Evolutionary conservation across 352 stramenopile species (phyloP).

Genomic region (Globisporangium carolinianum): DNA sequence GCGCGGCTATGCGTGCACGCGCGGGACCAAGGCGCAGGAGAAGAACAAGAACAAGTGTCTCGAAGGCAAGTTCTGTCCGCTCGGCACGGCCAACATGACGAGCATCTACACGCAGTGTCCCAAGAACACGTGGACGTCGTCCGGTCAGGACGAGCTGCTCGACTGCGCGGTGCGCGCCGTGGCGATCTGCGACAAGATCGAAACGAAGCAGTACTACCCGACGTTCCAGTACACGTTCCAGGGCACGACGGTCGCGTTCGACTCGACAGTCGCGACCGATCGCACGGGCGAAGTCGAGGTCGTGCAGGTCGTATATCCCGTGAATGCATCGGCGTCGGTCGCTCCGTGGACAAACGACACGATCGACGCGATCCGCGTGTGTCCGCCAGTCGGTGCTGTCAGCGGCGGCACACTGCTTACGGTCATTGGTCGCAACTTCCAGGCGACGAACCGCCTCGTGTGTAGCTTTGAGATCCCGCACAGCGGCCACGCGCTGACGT

Average conservation of each 20-base stretch:
- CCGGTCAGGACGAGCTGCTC: slow-evolving; percentile 74
- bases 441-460: slow-evolving; percentile 71
- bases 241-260: slow-evolving; percentile 36
- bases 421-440: slow-evolving; percentile 95
- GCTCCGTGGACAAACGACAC: slow-evolving; percentile 93
- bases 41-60: slow-evolving; percentile 90
- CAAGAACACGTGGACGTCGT: slow-evolving; percentile 78
- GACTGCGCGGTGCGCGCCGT: slow-evolving; percentile 88
- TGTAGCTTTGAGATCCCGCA: slow-evolving; percentile 68
- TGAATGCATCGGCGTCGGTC: slow-evolving; percentile 86
- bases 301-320: slow-evolving; percentile 85
- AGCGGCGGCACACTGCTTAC: slow-evolving; percentile 65
- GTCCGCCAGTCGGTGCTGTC: slow-evolving; percentile 39
- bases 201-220: slow-evolving; percentile 73
- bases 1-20: slow-evolving; percentile 85
- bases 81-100: slow-evolving; percentile 79
- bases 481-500: slow-evolving; percentile 18
- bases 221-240: slow-evolving; percentile 71
- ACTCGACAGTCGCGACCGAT: slow-evolving; percentile 65
- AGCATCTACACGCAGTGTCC: slow-evolving; percentile 89
- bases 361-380: slow-evolving; percentile 89
- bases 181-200: slow-evolving; percentile 92
- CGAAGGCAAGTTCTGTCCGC: slow-evolving; percentile 90
- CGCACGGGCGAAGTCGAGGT: slow-evolving; percentile 86
- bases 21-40: slow-evolving; percentile 85